Percentiles rank a stretch among this genome's conserved stretches.
phyloP scores from a whole-genome alignment of 192 early-diverging fungal species.

The Coemansia sp. region DNA sequence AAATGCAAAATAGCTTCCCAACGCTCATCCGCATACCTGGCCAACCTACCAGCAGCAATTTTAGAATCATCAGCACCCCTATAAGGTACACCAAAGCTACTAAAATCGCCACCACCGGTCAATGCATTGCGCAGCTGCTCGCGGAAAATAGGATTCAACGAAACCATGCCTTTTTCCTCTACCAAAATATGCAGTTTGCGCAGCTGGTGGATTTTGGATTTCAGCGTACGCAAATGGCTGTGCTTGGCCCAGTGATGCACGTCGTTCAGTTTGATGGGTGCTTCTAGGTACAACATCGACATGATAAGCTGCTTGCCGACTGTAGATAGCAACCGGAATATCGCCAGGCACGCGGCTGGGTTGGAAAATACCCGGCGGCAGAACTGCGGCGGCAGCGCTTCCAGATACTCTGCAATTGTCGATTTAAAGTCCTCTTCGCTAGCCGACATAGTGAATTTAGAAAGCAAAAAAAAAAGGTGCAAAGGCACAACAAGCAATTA shows the following conservation, averaged over 20 bases:
- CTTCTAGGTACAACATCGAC: slow-evolving; percentile 78
- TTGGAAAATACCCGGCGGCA: slow-evolving; percentile 80
- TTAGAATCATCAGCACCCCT: slow-evolving; percentile 58
- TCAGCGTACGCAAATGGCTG: slow-evolving; percentile 55
- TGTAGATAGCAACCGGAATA: slow-evolving; percentile 84
- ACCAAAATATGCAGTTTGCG: slow-evolving; percentile 71
- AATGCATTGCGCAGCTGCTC: slow-evolving; percentile 68
- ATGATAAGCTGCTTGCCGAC: slow-evolving; percentile 87
- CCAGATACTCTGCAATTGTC: slow-evolving; percentile 77
- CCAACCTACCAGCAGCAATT: slow-evolving; percentile 63
- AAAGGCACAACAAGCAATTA: not conserved
- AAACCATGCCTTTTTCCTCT: slow-evolving; percentile 50
- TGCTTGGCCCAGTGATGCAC: slow-evolving; percentile 63
- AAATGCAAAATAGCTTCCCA: slow-evolving; percentile 95
- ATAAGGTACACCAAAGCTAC: slow-evolving; percentile 81
- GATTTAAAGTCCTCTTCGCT: slow-evolving; percentile 64
- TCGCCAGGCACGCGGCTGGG: slow-evolving; percentile 90
- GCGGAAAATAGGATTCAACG: slow-evolving; percentile 69
- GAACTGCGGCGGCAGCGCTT: slow-evolving; percentile 73
- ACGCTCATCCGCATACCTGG: slow-evolving; percentile 72
- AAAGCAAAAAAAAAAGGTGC: slow-evolving; percentile 2
- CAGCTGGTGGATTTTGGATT: slow-evolving; percentile 68
- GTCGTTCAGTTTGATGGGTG: slow-evolving; percentile 62
- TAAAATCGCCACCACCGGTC: slow-evolving; percentile 77
- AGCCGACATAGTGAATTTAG: not conserved